These are phyloP conservation scores for Solanum okadae DNA, from an alignment of 257 asterid species.

Conservation along the genomic window DNA sequence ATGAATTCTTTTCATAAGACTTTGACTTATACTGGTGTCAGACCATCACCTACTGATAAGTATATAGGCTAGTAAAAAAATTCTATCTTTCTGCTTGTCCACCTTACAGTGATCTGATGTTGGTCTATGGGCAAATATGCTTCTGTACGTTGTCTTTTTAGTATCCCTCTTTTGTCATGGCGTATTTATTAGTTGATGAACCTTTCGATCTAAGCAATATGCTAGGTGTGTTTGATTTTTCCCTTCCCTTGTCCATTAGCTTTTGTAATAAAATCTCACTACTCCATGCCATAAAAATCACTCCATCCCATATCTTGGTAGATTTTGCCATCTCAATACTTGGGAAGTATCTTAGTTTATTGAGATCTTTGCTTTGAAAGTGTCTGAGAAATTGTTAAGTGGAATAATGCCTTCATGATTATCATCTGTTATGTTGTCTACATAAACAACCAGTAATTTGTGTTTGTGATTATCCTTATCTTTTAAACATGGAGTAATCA, in stretches of 20 bases:
- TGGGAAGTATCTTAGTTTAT: background rate
- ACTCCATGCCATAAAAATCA: background rate
- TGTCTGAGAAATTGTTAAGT: background rate
- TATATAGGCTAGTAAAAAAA: background rate
- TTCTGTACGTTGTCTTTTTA: background rate
- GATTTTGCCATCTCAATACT: background rate
- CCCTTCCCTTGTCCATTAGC: background rate
- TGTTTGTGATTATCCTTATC: background rate
- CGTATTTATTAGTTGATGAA: background rate
- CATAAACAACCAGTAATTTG: background rate
- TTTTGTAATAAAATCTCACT: background rate
- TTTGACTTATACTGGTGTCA: background rate
- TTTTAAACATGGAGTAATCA: background rate
- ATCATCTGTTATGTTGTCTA: background rate
- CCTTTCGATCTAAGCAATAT: background rate
- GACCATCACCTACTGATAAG: background rate
- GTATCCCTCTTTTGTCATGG: background rate
- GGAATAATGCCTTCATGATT: background rate
- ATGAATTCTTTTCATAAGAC: background rate
- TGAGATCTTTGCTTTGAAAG: background rate
- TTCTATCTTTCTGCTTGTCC: background rate
- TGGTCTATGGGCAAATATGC: background rate
- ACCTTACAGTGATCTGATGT: background rate
- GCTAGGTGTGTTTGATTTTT: background rate
- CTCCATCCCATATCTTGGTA: background rate